phyloP scores from a whole-genome alignment of 2,329 filamentous ascomycete species.

The Trichophyton simii region DNA sequence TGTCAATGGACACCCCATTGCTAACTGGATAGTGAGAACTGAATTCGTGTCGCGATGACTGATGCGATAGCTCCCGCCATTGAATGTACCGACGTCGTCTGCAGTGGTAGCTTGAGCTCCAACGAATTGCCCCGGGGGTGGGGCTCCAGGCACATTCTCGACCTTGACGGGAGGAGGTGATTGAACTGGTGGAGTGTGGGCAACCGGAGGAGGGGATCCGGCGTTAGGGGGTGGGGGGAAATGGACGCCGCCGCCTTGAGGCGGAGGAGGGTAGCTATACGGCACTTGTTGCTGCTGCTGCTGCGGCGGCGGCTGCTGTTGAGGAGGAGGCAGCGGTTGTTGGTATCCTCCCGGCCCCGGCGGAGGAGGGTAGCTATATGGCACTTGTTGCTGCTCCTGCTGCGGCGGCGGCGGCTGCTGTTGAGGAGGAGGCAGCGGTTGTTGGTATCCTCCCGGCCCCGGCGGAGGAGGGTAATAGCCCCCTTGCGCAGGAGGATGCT shows the following conservation, averaged over 20 bases:
- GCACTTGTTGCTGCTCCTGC: constrained; percentile 10
- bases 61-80: constrained; percentile 86
- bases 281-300: constrained; percentile 9
- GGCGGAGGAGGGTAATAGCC: not conserved
- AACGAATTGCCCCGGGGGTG: constrained; percentile 45
- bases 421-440: constrained; percentile 16
- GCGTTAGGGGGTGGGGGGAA: constrained; percentile 14
- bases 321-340: constrained; percentile 16
- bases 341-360: constrained; percentile 7
- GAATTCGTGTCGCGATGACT: constrained; percentile 87
- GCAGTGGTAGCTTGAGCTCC: constrained; percentile 51
- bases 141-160: constrained; percentile 29
- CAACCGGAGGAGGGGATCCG: constrained; percentile 12
- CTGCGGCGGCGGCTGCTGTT: constrained; percentile 14
- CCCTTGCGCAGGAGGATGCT: not conserved
- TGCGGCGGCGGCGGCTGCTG: constrained; percentile 15
- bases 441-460: constrained; percentile 8
- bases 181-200: constrained; percentile 15
- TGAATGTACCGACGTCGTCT: constrained; percentile 93
- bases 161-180: constrained; percentile 12
- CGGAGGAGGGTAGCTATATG: not conserved
- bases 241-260: constrained; percentile 8
- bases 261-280: constrained; percentile 4
- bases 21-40: constrained; percentile 76
- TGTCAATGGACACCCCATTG: constrained; percentile 70